Evolutionary conservation across 2,329 filamentous ascomycete species (phyloP).

Genomic region (Ophiocordyceps camponoti-floridani): DNA sequence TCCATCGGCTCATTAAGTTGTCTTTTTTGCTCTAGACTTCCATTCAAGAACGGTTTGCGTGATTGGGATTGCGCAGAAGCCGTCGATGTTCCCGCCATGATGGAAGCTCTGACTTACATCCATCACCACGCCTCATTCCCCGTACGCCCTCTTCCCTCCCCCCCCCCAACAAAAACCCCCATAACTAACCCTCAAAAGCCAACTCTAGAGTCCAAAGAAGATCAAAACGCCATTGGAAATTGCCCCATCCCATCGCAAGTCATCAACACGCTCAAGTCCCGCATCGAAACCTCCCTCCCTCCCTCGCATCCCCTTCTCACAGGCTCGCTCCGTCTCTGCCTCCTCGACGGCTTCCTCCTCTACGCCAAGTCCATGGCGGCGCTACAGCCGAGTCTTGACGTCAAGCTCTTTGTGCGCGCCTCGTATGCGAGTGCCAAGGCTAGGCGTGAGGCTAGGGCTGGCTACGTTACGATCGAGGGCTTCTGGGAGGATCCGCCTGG

Average conservation of each 20-base stretch:
- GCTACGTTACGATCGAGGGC: slow-evolving; percentile 69
- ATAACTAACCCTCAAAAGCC: slow-evolving; percentile 8
- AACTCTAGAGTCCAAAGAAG: slow-evolving; percentile 25
- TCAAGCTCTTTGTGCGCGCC: slow-evolving; percentile 63
- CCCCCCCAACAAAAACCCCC: too few species aligned
- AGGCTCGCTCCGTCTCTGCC: slow-evolving; percentile 32
- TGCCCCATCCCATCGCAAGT: slow-evolving; percentile 30
- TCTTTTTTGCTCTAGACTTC: slow-evolving; percentile 27
- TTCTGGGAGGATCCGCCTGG: slow-evolving; percentile 93
- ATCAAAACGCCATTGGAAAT: slow-evolving; percentile 40
- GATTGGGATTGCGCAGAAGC: slow-evolving; percentile 89
- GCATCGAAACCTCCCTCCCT: slow-evolving; percentile 27
- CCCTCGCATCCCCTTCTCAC: slow-evolving; percentile 19
- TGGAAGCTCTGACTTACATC: slow-evolving; percentile 51
- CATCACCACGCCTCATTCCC: slow-evolving; percentile 47
- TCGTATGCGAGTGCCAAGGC: slow-evolving; percentile 44
- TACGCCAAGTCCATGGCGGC: slow-evolving; percentile 41
- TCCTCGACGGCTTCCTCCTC: slow-evolving; percentile 81
- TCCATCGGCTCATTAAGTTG: too few species aligned
- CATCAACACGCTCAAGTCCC: slow-evolving; percentile 26
- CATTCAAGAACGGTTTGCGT: slow-evolving; percentile 40
- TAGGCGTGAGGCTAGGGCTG: slow-evolving; percentile 49
- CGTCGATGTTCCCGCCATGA: slow-evolving; percentile 53
- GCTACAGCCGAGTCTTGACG: slow-evolving; percentile 45
- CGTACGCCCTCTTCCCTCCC: too few species aligned